Percentiles rank a stretch among this genome's conserved stretches.
phyloP scores from a whole-genome alignment of 495 filamentous ascomycete genomes.

The Hypoxylon intermedium region DNA sequence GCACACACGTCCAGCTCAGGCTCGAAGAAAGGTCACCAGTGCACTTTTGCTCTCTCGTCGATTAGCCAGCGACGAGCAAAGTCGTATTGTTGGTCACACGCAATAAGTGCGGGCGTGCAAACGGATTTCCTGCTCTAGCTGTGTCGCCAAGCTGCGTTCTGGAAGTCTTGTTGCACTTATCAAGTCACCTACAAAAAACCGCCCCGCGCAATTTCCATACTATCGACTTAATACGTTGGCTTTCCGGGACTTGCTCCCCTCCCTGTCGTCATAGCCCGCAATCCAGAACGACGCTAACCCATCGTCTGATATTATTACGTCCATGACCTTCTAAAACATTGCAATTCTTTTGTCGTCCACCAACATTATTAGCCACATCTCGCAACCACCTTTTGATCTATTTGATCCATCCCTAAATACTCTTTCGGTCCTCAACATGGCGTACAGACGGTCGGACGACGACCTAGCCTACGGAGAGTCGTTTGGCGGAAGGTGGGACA shows the following conservation, averaged over 20 bases:
- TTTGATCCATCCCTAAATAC: background rate
- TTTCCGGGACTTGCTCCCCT: constrained; percentile 3
- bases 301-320: constrained; percentile 7
- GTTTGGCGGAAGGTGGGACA: constrained; percentile 53
- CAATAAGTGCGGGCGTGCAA: constrained; percentile 11
- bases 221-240: background rate
- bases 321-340: background rate
- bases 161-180: constrained; percentile 5
- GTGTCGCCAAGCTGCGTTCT: constrained; percentile 7
- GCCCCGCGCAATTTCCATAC: constrained; percentile 12
- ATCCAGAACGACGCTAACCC: constrained; percentile 5
- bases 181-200: constrained; percentile 27
- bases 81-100: constrained; percentile 34
- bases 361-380: background rate
- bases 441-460: constrained; percentile 45
- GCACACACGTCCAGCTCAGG: too few species aligned
- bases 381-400: background rate
- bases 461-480: constrained; percentile 46
- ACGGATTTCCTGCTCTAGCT: too few species aligned
- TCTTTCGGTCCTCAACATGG: constrained; percentile 19
- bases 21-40: too few species aligned
- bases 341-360: constrained; percentile 7
- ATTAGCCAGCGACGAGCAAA: constrained; percentile 16
- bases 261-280: constrained; percentile 29
- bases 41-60: too few species aligned